phyloP scores from a whole-genome alignment of 805 yeast genomes.

The Teunomyces pallodes region DNA sequence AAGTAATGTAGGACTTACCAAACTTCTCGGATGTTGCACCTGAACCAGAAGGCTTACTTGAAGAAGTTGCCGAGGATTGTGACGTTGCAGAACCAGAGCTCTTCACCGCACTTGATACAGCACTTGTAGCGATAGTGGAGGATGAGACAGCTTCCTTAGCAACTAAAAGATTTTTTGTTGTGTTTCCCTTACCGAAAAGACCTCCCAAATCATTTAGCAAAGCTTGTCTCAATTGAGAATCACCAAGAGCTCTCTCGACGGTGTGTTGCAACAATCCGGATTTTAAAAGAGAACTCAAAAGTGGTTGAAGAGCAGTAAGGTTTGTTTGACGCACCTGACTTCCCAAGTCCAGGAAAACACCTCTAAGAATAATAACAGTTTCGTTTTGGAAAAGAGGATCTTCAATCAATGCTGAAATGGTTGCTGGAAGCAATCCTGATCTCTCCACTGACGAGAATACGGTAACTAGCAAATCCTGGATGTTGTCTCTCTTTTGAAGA shows the following conservation, averaged over 20 bases:
- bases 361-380: slow-evolving; percentile 21
- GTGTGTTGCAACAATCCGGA: slow-evolving; percentile 25
- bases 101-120: background rate
- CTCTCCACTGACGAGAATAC: slow-evolving; percentile 24
- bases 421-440: slow-evolving; percentile 26
- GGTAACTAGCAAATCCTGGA: slow-evolving; percentile 28
- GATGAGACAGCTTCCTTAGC: background rate
- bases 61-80: background rate
- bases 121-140: background rate
- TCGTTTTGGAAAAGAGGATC: slow-evolving; percentile 23
- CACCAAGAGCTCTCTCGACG: slow-evolving; percentile 21
- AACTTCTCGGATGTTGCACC: background rate
- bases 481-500: slow-evolving; percentile 24
- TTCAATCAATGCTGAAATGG: slow-evolving; percentile 21
- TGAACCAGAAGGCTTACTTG: background rate
- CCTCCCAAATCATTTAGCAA: slow-evolving; percentile 19
- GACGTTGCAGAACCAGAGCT: background rate
- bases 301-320: slow-evolving; percentile 18
- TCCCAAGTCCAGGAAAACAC: slow-evolving; percentile 20
- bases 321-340: slow-evolving; percentile 13
- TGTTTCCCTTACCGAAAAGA: slow-evolving; percentile 15
- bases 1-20: background rate
- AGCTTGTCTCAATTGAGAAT: slow-evolving; percentile 20
- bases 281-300: slow-evolving; percentile 16
- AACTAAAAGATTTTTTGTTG: slow-evolving; percentile 8